Evolutionary conservation across 768 basidiomycete genomes (phyloP), one percentile per base, ranked within the genome.

Genomic region (Mycena galericulata): DNA sequence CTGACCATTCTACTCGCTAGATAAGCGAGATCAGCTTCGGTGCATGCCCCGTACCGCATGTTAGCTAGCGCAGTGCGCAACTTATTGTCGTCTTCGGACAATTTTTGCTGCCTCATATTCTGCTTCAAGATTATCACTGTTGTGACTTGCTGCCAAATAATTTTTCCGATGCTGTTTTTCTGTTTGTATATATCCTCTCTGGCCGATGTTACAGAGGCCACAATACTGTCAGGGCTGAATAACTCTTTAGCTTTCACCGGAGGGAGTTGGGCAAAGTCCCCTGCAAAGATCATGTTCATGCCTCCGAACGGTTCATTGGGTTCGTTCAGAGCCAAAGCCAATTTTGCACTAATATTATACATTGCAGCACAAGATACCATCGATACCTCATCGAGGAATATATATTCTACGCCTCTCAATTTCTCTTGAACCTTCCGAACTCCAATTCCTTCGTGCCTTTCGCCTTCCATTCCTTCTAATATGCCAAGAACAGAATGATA

Each of bases 21-120:
- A 65, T 84, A 82, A 1, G n/a, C 38, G 11, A 85, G 64, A 66
- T 86, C 84, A 24, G 72, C 77, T 1, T 20, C 7, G 1, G 81
- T 84, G 69, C 84, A 86, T 0, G 78, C 70, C n/a, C 75, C 77
- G 62, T 82, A 84, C 32, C 79, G 47, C 82, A 83, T 79, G 68
- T 84, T 82, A 22, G 76, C 75, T 1, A 85, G 55, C 0, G 78
- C 77, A 1, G 55, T 74, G 32, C 80, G 24, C 2, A 82, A 75
- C 22, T 72, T 68, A 0, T 17, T 45, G 72, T 83, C 61, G 17
- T 7, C 79, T 1, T 71, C 64, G 24, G 55, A 0, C 5, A 60
- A 71, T 53, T 75, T 69, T 32, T 46, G 59, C 63, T 83, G 80
- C 22, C 79, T n/a, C 81, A 81, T 81, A 63, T 84, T 84, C 67